Percentiles rank a stretch among this genome's conserved stretches.
These are phyloP conservation scores for Postia placenta DNA, from an alignment of 768 basidiomycete genomes.

Conservation along the genomic window DNA sequence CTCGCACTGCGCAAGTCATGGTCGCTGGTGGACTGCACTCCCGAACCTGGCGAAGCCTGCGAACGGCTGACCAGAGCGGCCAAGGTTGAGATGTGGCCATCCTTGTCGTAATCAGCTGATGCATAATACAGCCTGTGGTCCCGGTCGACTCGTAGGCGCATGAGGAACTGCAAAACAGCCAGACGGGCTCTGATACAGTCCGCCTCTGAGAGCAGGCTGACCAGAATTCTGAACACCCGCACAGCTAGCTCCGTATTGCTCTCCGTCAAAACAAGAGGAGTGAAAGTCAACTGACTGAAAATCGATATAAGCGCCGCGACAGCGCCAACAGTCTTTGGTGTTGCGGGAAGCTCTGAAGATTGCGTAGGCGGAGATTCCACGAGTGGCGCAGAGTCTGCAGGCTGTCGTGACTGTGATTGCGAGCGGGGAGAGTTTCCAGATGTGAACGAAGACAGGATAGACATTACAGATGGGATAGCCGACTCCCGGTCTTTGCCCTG, in stretches of 20 bases:
- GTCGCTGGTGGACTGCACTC: slow-evolving; percentile 20
- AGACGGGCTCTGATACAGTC: slow-evolving; percentile 59
- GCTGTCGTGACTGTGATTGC: slow-evolving; percentile 39
- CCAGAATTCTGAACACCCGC: slow-evolving; percentile 44
- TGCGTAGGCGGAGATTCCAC: slow-evolving; percentile 5
- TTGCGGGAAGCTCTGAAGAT: slow-evolving; percentile 8
- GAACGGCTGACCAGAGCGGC: slow-evolving; percentile 59
- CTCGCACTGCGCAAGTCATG: slow-evolving; percentile 39
- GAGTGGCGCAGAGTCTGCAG: slow-evolving; percentile 31
- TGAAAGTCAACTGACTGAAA: slow-evolving; percentile 69
- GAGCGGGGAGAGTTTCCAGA: slow-evolving; percentile 43
- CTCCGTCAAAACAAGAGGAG: slow-evolving; percentile 45
- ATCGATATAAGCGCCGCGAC: slow-evolving; percentile 56
- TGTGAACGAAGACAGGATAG: slow-evolving; percentile 54
- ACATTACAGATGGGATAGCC: slow-evolving; percentile 55
- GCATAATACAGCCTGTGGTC: slow-evolving; percentile 81
- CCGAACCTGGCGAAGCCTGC: slow-evolving; percentile 18
- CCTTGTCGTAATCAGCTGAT: slow-evolving; percentile 43
- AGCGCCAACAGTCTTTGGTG: slow-evolving; percentile 49
- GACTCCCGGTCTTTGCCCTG: slow-evolving; percentile 38
- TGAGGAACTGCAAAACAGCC: slow-evolving; percentile 75
- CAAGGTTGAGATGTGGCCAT: slow-evolving; percentile 52
- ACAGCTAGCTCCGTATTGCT: slow-evolving; percentile 48
- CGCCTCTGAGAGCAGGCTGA: slow-evolving; percentile 40
- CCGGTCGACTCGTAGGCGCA: slow-evolving; percentile 84